Conservation (phyloP, 768 basidiomycete species). For the Ramaria sp. region DNA sequence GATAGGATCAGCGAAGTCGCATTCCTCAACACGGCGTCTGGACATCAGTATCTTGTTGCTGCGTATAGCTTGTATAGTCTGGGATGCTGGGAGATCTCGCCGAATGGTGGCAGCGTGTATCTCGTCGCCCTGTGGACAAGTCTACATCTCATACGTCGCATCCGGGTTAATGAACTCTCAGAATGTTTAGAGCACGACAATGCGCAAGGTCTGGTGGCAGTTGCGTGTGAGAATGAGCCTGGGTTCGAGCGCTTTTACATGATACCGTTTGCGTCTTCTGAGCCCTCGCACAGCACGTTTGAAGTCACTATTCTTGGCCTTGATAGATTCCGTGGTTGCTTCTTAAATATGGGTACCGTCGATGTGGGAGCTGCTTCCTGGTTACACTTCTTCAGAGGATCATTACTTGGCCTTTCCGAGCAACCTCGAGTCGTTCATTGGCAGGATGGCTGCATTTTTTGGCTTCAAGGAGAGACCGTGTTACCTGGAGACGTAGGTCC, state of each 20-base stretch:
- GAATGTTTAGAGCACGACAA: not conserved
- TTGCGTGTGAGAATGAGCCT: not conserved
- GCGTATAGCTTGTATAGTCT: constrained; percentile 16
- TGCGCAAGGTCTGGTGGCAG: not conserved
- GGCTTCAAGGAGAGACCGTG: not conserved
- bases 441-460: not conserved
- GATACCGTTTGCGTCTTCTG: not conserved
- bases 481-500: not conserved
- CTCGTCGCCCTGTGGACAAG: constrained; percentile 20
- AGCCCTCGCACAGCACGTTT: not conserved
- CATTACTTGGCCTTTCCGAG: not conserved
- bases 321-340: not conserved
- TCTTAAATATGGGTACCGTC: not conserved
- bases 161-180: not conserved
- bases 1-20: not conserved
- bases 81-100: constrained; percentile 26
- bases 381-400: not conserved
- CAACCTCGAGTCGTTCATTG: not conserved
- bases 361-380: not conserved
- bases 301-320: not conserved
- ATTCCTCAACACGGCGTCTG: constrained; percentile 2
- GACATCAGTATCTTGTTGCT: constrained; percentile 23
- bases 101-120: constrained; percentile 22
- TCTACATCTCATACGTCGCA: not conserved
- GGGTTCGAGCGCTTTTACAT: not conserved